Evolutionary conservation across 139 green algal genomes (phyloP).

Genomic region (Micromonas pusilla): DNA sequence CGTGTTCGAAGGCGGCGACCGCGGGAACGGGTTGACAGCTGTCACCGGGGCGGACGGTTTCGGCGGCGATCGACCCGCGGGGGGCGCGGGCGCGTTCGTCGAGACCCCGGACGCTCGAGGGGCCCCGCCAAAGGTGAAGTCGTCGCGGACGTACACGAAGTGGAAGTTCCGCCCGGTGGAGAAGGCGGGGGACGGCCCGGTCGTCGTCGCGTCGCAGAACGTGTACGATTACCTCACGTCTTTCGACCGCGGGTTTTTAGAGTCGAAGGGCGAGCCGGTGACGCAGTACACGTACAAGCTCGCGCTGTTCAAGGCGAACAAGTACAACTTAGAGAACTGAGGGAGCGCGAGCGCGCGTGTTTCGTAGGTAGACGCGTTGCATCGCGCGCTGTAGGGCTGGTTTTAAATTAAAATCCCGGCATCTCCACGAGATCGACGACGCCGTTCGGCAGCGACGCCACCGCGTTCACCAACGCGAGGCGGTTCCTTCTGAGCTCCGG

Average conservation of each 20-base stretch:
- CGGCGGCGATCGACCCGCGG: neutral
- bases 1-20: neutral
- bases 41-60: neutral
- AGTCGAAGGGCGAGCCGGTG: neutral
- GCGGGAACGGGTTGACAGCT: neutral
- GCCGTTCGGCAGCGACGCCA: constrained; percentile 68
- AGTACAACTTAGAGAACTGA: neutral
- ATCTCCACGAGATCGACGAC: constrained; percentile 81
- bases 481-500: constrained; percentile 64
- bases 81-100: no score
- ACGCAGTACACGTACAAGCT: neutral
- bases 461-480: constrained; percentile 70
- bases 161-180: constrained; percentile 1
- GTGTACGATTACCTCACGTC: constrained; percentile 9
- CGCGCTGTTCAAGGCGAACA: neutral
- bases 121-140: neutral
- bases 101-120: no score
- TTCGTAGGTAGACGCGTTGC: no score
- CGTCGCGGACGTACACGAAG: neutral
- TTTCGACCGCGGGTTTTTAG: neutral
- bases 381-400: no score
- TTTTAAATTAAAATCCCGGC: constrained; percentile 73
- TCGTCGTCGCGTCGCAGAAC: neutral
- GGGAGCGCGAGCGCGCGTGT: no score
- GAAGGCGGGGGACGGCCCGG: neutral